Evolutionary conservation across 2,329 filamentous ascomycete genomes (phyloP).

Genomic region (Xylariaceae sp.): DNA sequence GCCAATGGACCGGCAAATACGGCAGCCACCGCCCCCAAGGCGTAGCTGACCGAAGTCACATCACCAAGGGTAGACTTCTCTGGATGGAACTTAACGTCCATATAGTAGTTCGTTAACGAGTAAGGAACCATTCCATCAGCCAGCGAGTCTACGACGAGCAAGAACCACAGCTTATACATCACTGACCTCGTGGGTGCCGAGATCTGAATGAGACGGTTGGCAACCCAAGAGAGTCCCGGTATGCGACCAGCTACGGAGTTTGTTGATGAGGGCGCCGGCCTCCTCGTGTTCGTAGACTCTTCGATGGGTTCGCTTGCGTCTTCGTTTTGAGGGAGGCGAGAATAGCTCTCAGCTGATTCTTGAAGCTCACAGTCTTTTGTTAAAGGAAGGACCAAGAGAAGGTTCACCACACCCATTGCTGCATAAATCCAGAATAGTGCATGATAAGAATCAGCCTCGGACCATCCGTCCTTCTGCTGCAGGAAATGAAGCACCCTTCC

Average conservation of each 20-base stretch:
- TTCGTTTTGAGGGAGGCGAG: conserved; percentile 16
- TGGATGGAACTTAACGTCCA: conserved; percentile 51
- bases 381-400: conserved; percentile 40
- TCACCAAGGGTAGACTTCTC: conserved; percentile 56
- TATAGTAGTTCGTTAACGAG: conserved; percentile 54
- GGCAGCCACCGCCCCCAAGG: conserved; percentile 49
- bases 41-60: conserved; percentile 49
- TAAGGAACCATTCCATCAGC: conserved; percentile 63
- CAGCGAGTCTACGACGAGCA: conserved; percentile 60
- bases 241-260: conserved; percentile 12
- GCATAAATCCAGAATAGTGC: conserved; percentile 55
- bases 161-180: conserved; percentile 62
- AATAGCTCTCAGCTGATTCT: conserved; percentile 16
- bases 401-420: conserved; percentile 49
- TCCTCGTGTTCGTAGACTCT: not conserved
- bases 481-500: conserved; percentile 48
- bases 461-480: conserved; percentile 41
- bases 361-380: conserved; percentile 46
- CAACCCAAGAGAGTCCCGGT: conserved; percentile 19
- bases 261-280: conserved; percentile 3
- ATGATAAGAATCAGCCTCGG: conserved; percentile 49
- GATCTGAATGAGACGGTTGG: conserved; percentile 46
- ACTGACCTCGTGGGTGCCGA: conserved; percentile 51
- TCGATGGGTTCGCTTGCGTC: conserved; percentile 2
- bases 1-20: conserved; percentile 55